Evolutionary conservation across 148 eudicot species (phyloP).

Genomic region (Camellia granthamiana): DNA sequence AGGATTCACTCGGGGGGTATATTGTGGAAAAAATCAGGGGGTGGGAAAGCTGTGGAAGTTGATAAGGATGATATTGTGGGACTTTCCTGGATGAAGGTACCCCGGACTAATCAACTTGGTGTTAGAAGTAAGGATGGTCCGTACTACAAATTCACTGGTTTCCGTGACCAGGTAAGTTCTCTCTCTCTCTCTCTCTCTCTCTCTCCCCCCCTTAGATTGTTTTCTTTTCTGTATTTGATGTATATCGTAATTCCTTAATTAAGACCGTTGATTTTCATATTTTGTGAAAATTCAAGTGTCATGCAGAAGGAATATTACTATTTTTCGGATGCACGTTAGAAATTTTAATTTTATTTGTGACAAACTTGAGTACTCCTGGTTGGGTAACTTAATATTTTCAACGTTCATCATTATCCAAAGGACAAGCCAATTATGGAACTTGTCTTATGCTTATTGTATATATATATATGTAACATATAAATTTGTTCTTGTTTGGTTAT

Average conservation of each 20-base stretch:
- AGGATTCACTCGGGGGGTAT: conserved; percentile 74
- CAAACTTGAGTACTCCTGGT: not conserved
- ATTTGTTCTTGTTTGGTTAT: too few species aligned
- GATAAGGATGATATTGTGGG: conserved; percentile 62
- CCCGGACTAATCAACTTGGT: conserved; percentile 85
- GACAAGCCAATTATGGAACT: not conserved
- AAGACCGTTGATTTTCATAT: not conserved
- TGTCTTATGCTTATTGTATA: not conserved
- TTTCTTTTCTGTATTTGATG: not conserved
- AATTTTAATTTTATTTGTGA: too few species aligned
- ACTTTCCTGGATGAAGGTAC: conserved; percentile 93
- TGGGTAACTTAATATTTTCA: not conserved
- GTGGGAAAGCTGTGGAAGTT: conserved; percentile 90
- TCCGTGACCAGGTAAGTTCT: conserved; percentile 69
- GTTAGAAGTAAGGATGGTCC: conserved; percentile 81
- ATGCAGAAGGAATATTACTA: not conserved
- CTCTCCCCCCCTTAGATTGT: not conserved
- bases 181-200: too few species aligned
- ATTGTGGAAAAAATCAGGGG: conserved; percentile 93
- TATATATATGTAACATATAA: not conserved
- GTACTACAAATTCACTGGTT: conserved; percentile 83
- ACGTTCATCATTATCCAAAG: not conserved
- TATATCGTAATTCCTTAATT: not conserved
- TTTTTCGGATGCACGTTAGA: not conserved
- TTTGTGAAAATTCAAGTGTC: not conserved